These are phyloP conservation scores for Starmerella bombicola DNA, from an alignment of 805 yeast species.

Conservation along the genomic window DNA sequence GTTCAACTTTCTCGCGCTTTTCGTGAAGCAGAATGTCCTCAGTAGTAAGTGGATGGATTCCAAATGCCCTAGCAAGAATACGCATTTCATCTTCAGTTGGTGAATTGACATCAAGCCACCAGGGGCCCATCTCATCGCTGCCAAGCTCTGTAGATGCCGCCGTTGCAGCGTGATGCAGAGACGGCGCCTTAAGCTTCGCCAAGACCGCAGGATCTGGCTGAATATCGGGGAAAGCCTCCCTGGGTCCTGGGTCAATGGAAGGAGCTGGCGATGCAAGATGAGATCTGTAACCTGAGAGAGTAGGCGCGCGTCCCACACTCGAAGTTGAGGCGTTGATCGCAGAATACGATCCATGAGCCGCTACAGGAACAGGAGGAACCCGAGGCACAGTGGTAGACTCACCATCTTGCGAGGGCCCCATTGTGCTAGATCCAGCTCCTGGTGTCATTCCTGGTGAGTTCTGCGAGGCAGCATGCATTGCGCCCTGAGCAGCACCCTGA, in stretches of 20 bases:
- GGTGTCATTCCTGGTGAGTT: not conserved
- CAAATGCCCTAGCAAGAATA: conserved; percentile 76
- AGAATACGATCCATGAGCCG: not conserved
- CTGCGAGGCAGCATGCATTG: not conserved
- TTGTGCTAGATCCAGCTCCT: not conserved
- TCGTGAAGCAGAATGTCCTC: conserved; percentile 91
- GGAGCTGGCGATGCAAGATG: not conserved
- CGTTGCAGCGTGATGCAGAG: not conserved
- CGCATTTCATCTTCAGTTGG: conserved; percentile 98
- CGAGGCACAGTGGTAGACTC: not conserved
- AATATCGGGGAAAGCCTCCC: conserved; percentile 10
- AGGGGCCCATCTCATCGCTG: conserved; percentile 31
- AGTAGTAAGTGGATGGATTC: conserved; percentile 90
- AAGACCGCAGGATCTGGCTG: conserved; percentile 6
- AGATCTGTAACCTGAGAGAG: not conserved
- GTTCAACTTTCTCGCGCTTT: conserved; percentile 87
- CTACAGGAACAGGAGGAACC: not conserved
- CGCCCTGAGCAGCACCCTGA: conserved; percentile 9
- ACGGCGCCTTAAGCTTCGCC: not conserved
- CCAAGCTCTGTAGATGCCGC: conserved; percentile 2
- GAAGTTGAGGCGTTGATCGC: not conserved
- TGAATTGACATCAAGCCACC: conserved; percentile 86
- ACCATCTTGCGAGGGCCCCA: not conserved
- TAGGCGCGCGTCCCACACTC: not conserved
- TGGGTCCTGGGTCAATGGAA: conserved; percentile 6